phyloP scores from a whole-genome alignment of 2,329 filamentous ascomycete species.

The Claviceps humidiphila region DNA sequence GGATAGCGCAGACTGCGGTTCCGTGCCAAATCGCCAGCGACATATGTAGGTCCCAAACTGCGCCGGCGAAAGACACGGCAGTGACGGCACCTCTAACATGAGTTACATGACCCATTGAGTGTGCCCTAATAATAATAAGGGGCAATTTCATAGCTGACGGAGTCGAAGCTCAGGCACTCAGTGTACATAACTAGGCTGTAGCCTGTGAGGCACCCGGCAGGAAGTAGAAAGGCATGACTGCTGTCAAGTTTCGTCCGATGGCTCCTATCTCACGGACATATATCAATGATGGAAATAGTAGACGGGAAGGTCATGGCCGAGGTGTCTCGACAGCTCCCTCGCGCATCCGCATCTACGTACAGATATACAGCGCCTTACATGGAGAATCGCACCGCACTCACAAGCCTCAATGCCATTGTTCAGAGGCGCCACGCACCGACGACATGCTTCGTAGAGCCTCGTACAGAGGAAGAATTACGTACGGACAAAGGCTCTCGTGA shows the following conservation, averaged over 20 bases:
- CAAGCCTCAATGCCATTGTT: slow-evolving; percentile 55
- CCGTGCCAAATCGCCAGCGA: slow-evolving; percentile 78
- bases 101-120: slow-evolving; percentile 63
- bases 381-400: slow-evolving; percentile 20
- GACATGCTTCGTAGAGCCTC: slow-evolving; percentile 54
- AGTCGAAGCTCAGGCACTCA: slow-evolving; percentile 73
- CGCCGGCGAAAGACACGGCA: slow-evolving; percentile 54
- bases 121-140: slow-evolving; percentile 52
- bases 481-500: slow-evolving; percentile 57
- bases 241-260: slow-evolving; percentile 64
- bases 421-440: slow-evolving; percentile 54
- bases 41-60: slow-evolving; percentile 81
- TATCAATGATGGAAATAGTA: slow-evolving; percentile 59
- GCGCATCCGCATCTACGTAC: too few species aligned
- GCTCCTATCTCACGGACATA: slow-evolving; percentile 61
- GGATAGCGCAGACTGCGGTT: slow-evolving; percentile 63
- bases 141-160: slow-evolving; percentile 63
- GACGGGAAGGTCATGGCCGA: slow-evolving; percentile 60
- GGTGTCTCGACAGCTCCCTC: too few species aligned
- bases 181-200: too few species aligned
- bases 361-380: too few species aligned
- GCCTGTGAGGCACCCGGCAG: not conserved
- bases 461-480: slow-evolving; percentile 28
- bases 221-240: not conserved
- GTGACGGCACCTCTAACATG: slow-evolving; percentile 72